These are phyloP conservation scores for Metarhizium rileyi DNA, from an alignment of 2,329 filamentous ascomycete species.

Conservation along the genomic window DNA sequence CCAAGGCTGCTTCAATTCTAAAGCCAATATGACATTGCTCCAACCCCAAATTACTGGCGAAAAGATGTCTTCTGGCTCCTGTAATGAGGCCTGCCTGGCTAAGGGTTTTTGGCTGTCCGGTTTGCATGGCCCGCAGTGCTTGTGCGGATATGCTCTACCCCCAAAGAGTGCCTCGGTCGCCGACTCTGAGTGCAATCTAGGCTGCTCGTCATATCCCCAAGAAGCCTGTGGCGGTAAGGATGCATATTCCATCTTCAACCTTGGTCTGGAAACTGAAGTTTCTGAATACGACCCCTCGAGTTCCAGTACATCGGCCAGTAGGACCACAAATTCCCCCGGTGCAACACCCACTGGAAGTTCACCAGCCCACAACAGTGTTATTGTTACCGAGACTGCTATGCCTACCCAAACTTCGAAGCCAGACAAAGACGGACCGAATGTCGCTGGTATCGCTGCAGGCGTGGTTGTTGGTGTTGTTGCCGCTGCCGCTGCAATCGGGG, in stretches of 20 bases:
- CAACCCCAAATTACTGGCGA: slow-evolving; percentile 10
- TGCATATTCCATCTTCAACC: slow-evolving; percentile 40
- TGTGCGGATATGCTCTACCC: slow-evolving; percentile 63
- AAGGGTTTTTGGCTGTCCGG: slow-evolving; percentile 49
- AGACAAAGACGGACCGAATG: slow-evolving; percentile 44
- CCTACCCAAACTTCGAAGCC: slow-evolving; percentile 11
- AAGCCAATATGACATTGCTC: slow-evolving; percentile 27
- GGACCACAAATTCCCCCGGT: slow-evolving; percentile 7
- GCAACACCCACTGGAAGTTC: slow-evolving; percentile 9
- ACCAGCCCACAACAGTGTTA: slow-evolving; percentile 14
- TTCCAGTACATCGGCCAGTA: slow-evolving; percentile 5
- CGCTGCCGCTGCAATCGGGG: slow-evolving; percentile 55
- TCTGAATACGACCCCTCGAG: slow-evolving; percentile 18
- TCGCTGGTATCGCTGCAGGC: slow-evolving; percentile 77
- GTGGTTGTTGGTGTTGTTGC: slow-evolving; percentile 76
- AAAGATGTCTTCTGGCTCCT: slow-evolving; percentile 30
- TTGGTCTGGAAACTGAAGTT: slow-evolving; percentile 33
- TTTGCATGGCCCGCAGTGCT: slow-evolving; percentile 55
- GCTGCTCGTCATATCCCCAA: slow-evolving; percentile 52
- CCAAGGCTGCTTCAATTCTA: slow-evolving; percentile 41
- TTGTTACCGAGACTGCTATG: slow-evolving; percentile 11
- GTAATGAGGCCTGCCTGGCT: slow-evolving; percentile 28
- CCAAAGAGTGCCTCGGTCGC: slow-evolving; percentile 41
- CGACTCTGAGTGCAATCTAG: slow-evolving; percentile 51
- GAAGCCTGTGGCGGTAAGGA: slow-evolving; percentile 47